Evolutionary conservation across 1,139 yeast genomes (phyloP).

Genomic region (Pichia sp.): DNA sequence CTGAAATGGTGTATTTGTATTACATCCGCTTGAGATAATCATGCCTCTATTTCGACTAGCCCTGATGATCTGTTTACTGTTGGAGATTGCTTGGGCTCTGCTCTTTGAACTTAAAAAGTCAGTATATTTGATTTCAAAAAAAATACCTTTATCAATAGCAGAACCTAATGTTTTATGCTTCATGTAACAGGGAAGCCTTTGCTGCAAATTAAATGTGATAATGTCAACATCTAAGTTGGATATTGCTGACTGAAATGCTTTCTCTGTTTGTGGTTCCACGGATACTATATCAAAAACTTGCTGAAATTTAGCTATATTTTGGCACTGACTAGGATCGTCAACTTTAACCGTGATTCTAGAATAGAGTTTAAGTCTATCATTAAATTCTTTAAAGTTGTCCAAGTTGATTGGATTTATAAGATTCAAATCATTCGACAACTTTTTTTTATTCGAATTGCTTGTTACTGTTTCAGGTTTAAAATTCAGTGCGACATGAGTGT

Average conservation of each 20-base stretch:
- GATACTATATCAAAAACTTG: conserved; percentile 72
- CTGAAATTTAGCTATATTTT: conserved; percentile 55
- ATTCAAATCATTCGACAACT: conserved; percentile 43
- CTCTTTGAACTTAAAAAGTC: conserved; percentile 36
- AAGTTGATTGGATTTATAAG: conserved; percentile 34
- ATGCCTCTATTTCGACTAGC: conserved; percentile 78
- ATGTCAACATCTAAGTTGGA: conserved; percentile 71
- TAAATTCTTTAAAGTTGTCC: conserved; percentile 26
- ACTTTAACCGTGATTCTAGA: conserved; percentile 69
- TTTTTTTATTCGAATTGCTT: conserved; percentile 20
- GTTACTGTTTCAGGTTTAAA: conserved; percentile 50
- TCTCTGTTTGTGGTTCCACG: conserved; percentile 73
- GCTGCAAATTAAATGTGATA: conserved; percentile 61
- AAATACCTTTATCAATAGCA: conserved; percentile 76
- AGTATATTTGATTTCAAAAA: conserved; percentile 70
- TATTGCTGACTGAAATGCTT: conserved; percentile 68
- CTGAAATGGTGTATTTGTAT: conserved; percentile 41
- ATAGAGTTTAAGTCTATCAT: conserved; percentile 46
- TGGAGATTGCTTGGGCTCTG: conserved; percentile 42
- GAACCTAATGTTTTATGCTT: conserved; percentile 81
- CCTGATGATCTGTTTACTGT: conserved; percentile 69
- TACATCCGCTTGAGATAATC: conserved; percentile 72
- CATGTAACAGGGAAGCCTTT: conserved; percentile 65
- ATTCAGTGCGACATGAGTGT: conserved; percentile 68
- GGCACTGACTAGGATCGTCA: conserved; percentile 73